These are phyloP conservation scores for Protomyces arabidopsidicola DNA, from an alignment of 1,139 yeast genomes.

Conservation along the genomic window DNA sequence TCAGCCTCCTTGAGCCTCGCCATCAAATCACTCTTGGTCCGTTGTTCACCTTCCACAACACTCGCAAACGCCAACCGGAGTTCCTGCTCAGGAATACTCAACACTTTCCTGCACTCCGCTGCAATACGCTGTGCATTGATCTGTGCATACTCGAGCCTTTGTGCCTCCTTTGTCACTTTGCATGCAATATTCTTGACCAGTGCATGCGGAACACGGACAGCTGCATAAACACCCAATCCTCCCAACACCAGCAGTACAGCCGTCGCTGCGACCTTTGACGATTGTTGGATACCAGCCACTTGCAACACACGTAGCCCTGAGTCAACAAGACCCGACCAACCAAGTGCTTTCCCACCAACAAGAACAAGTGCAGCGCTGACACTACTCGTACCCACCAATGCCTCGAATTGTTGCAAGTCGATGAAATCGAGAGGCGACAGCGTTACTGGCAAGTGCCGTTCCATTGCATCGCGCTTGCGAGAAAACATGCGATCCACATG, in stretches of 20 bases:
- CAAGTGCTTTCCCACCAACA: conserved; percentile 17
- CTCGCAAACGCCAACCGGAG: conserved; percentile 73
- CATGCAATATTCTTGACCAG: conserved; percentile 76
- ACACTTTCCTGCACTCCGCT: conserved; percentile 74
- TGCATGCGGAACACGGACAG: conserved; percentile 82
- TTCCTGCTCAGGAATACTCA: conserved; percentile 77
- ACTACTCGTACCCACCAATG: conserved; percentile 20
- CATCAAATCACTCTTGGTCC: conserved; percentile 5
- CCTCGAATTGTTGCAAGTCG: conserved; percentile 11
- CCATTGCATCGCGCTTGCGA: conserved; percentile 53
- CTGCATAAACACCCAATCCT: conserved; percentile 59
- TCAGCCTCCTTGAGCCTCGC: conserved; percentile 2
- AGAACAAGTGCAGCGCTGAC: conserved; percentile 21
- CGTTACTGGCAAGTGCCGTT: conserved; percentile 6
- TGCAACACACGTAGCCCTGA: conserved; percentile 10
- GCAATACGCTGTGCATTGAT: conserved; percentile 72
- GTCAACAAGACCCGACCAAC: conserved; percentile 23
- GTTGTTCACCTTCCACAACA: conserved; percentile 48
- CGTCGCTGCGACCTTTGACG: conserved; percentile 34
- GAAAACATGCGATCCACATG: conserved; percentile 62
- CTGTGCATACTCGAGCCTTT: conserved; percentile 69
- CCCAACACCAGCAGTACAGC: conserved; percentile 52
- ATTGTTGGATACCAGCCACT: conserved; percentile 7
- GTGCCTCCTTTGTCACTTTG: conserved; percentile 60
- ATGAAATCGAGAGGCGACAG: conserved; percentile 13